Evolutionary conservation across 2,329 filamentous ascomycete genomes (phyloP).

Genomic region (Sporothrix schenckii): DNA sequence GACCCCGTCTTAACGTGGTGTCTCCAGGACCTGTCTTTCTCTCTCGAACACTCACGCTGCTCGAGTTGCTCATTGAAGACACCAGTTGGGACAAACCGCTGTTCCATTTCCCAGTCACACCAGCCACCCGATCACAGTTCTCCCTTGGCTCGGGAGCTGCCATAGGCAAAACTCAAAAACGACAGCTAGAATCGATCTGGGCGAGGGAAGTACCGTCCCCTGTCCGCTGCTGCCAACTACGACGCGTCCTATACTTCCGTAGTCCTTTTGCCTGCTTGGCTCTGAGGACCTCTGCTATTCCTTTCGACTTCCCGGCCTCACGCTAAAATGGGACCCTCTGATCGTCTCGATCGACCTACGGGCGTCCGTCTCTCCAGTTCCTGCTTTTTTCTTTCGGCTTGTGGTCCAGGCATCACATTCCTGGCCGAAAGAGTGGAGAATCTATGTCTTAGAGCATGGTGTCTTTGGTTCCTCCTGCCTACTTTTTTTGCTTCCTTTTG

Average conservation of each 20-base stretch:
- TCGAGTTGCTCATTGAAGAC: neutral
- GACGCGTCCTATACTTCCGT: neutral
- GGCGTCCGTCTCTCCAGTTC: conserved; percentile 3
- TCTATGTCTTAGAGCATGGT: conserved; percentile 27
- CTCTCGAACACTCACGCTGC: neutral
- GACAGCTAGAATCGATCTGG: neutral
- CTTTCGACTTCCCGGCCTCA: neutral
- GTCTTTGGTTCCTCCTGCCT: conserved; percentile 22
- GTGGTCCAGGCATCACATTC: conserved; percentile 26
- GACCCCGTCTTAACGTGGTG: too few species aligned
- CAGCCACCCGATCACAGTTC: too few species aligned
- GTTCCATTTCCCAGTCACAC: conserved; percentile 11
- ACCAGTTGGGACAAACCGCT: neutral
- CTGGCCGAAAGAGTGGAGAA: conserved; percentile 32
- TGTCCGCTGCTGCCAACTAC: conserved; percentile 1
- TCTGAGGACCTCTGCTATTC: neutral
- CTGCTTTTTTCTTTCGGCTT: conserved; percentile 12
- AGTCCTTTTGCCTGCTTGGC: neutral
- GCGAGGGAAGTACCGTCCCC: conserved; percentile 8
- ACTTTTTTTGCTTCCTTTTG: conserved; percentile 6
- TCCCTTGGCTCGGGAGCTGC: conserved; percentile 19
- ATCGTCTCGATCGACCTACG: conserved; percentile 21
- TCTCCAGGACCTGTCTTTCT: neutral
- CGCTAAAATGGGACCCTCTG: conserved; percentile 25
- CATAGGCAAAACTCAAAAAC: conserved; percentile 6